Evolutionary conservation across 1,284 basidiomycete species (phyloP), one percentile per base, ranked within the genome.

Genomic region (Trichosporon coremiiforme): DNA sequence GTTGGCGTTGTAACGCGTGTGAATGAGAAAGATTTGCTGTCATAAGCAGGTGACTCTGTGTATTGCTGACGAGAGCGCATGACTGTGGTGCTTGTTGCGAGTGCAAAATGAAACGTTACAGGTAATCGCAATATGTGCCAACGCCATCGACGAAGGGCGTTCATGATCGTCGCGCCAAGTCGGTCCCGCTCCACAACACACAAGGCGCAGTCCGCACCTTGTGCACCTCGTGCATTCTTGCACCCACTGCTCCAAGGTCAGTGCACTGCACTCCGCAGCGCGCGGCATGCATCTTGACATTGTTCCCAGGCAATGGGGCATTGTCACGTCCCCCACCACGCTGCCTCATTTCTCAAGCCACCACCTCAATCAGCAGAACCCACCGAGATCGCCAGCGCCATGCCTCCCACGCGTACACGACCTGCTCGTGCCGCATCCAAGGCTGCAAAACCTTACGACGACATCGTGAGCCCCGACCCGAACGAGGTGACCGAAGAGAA

Each of bases 281-380:
- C 17, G 9, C 9, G 50, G 22, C n/a, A 53, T 53, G 50, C 50
- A 53, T 8, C 20, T 12, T 53, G 2, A 10, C 47, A 13, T 5
- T 10, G 20, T 53, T 53, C 50, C 50, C 50, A 53, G 50, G 45
- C 45, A n/a, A 8, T 10, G 6, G 33, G 5, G 50, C 25, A 53
- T 53, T 53, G 50, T 53, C 50, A 53, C 50, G 50, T 53, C 50
- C 25, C 50, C 20, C 50, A 53, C 20, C 50, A 25, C 25, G 25
- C 50, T 9, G 4, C 20, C 6, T 20, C 15, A 20, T 25, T 12
- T 7, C n/a, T 10, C 50, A 53, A 53, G 50, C 50, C 50, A 53
- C 50, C 50, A 53, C 50, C 50, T 22, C 50, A 22, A 8, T n/a
- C 33, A 35, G 9, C 33, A 35, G 41, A 53, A 25, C 50, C 50